phyloP scores from a whole-genome alignment of 2,329 filamentous ascomycete species.

The Juglanconis sp. region DNA sequence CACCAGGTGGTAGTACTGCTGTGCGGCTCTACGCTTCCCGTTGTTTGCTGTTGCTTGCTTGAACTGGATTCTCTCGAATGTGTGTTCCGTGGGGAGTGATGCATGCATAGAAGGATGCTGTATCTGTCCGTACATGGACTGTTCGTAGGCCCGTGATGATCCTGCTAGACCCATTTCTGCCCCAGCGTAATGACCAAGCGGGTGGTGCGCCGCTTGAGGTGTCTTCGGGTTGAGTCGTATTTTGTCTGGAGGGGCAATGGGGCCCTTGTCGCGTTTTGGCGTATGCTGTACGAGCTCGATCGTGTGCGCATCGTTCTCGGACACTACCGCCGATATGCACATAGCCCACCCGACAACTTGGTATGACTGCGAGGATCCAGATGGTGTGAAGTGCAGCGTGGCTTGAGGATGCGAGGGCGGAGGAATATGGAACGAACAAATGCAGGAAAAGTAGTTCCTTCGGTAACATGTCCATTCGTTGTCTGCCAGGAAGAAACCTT shows the following conservation, averaged over 20 bases:
- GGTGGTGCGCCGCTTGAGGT: conserved; percentile 46
- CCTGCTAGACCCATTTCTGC: conserved; percentile 30
- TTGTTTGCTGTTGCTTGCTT: conserved; percentile 94
- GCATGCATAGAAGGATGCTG: conserved; percentile 24
- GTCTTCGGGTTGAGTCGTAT: conserved; percentile 65
- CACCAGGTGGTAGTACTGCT: conserved; percentile 90
- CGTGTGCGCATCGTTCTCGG: conserved; percentile 69
- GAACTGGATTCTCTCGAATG: conserved; percentile 90
- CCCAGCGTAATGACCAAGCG: conserved; percentile 43
- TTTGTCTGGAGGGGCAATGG: conserved; percentile 69
- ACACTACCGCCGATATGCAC: conserved; percentile 78
- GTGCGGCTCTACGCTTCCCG: conserved; percentile 81
- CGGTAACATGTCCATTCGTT: conserved; percentile 90
- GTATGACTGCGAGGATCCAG: conserved; percentile 53
- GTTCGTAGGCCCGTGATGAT: conserved; percentile 39
- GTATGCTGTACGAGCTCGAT: conserved; percentile 89
- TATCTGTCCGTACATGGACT: conserved; percentile 34
- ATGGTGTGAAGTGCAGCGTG: conserved; percentile 49
- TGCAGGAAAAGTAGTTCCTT: conserved; percentile 85
- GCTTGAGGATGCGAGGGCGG: conserved; percentile 42
- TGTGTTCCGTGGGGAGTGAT: conserved; percentile 50
- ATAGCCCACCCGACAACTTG: conserved; percentile 75
- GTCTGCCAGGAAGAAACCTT: conserved; percentile 81
- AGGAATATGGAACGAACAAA: conserved; percentile 70
- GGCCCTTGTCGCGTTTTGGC: conserved; percentile 85